Percentiles rank a stretch among this genome's conserved stretches.
phyloP scores from a whole-genome alignment of 2,329 filamentous ascomycete genomes.

The Pseudophaeomoniella oleicola region DNA sequence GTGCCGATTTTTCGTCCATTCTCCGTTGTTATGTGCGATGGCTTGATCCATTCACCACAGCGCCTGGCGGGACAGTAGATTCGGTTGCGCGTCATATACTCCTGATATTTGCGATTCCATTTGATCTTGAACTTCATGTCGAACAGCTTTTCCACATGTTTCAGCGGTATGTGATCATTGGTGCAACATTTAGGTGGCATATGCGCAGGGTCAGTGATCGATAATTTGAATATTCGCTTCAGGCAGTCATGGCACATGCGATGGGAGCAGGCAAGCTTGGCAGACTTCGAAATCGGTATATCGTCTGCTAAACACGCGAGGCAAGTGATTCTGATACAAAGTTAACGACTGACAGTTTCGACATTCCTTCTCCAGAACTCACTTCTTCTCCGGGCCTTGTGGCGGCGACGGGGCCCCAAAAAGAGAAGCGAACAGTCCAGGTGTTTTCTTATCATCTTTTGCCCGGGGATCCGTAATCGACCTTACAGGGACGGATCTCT shows the following conservation, averaged over 20 bases:
- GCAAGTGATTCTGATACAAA: conserved; percentile 47
- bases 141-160: conserved; percentile 63
- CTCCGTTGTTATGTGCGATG: conserved; percentile 48
- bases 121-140: conserved; percentile 57
- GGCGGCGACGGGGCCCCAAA: conserved; percentile 4
- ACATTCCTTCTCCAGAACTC: conserved; percentile 2
- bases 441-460: conserved; percentile 4
- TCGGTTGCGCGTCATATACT: conserved; percentile 59
- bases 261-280: conserved; percentile 64
- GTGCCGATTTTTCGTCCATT: conserved; percentile 49
- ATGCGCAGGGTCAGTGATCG: conserved; percentile 59
- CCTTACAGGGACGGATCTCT: background rate
- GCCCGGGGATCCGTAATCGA: background rate
- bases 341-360: background rate
- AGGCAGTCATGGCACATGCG: conserved; percentile 69
- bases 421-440: conserved; percentile 4
- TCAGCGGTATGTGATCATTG: conserved; percentile 55
- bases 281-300: conserved; percentile 46
- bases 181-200: conserved; percentile 81
- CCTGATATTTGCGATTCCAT: conserved; percentile 70
- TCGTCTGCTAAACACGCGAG: conserved; percentile 57
- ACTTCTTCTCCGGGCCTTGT: conserved; percentile 6
- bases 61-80: conserved; percentile 60
- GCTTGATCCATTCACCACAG: conserved; percentile 71
- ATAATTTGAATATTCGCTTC: conserved; percentile 58